Percentiles rank a stretch among this genome's conserved stretches.
Evolutionary conservation across 768 basidiomycete genomes (phyloP).

Genomic region (Russula virescens): DNA sequence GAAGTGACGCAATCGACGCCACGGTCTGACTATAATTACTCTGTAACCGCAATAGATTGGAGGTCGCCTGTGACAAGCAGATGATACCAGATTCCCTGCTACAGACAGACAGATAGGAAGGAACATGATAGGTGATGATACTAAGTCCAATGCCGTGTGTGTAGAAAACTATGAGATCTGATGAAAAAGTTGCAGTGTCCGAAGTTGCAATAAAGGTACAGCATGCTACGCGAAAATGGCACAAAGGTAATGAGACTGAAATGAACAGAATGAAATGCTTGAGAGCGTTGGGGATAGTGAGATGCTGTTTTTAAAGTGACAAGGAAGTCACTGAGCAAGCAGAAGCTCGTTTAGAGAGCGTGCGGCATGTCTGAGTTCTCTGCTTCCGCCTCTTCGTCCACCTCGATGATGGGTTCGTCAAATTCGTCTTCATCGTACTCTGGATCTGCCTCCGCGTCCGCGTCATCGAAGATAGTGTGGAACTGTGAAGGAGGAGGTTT

Average conservation of each 20-base stretch:
- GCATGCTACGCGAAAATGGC: constrained; percentile 9
- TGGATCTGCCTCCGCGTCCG: constrained; percentile 38
- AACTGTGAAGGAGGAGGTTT: constrained; percentile 36
- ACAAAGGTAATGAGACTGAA: constrained; percentile 6
- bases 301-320: not conserved
- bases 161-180: constrained; percentile 8
- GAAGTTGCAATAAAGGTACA: constrained; percentile 19
- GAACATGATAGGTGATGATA: constrained; percentile 18
- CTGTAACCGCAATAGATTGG: not conserved
- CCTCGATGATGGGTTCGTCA: constrained; percentile 62
- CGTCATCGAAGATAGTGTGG: constrained; percentile 64
- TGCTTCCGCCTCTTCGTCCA: constrained; percentile 46
- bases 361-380: not conserved
- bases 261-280: constrained; percentile 2
- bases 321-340: not conserved
- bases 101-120: constrained; percentile 21
- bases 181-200: constrained; percentile 16
- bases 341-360: constrained; percentile 7
- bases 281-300: not conserved
- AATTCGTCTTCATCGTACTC: constrained; percentile 61
- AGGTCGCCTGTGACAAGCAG: constrained; percentile 19
- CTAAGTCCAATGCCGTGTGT: constrained; percentile 20
- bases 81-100: constrained; percentile 19
- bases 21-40: not conserved
- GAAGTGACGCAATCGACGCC: no score